These are phyloP conservation scores for Lasiodiplodia hormozganensis DNA, from an alignment of 2,329 filamentous ascomycete genomes.

Conservation along the genomic window DNA sequence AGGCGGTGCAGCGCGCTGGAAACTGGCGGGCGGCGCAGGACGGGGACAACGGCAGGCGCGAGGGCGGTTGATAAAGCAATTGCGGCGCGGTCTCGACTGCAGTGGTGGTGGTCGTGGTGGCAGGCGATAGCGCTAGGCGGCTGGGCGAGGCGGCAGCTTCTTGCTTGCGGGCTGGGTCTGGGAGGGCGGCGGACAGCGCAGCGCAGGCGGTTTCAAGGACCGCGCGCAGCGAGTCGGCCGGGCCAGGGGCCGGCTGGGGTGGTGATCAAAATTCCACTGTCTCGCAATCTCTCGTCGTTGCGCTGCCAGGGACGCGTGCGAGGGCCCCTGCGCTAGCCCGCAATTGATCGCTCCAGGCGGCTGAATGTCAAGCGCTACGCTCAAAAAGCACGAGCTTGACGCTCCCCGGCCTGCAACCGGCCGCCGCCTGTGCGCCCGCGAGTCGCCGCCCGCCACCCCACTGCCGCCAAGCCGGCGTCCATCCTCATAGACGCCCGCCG, in stretches of 20 bases:
- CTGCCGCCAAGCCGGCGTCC: slow-evolving; percentile 7
- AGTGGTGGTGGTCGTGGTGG: not conserved
- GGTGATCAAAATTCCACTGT: slow-evolving; percentile 22
- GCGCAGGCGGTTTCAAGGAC: slow-evolving; percentile 18
- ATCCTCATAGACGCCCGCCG: not conserved
- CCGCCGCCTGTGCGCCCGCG: slow-evolving; percentile 1
- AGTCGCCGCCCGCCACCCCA: not conserved
- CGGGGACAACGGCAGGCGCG: not conserved
- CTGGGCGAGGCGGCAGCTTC: not conserved
- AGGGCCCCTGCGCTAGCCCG: slow-evolving; percentile 16
- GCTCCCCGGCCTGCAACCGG: not conserved
- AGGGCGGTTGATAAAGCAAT: slow-evolving; percentile 12
- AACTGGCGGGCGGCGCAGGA: slow-evolving; percentile 1
- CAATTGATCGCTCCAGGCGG: slow-evolving; percentile 20
- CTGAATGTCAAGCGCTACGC: slow-evolving; percentile 11
- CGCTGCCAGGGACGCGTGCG: slow-evolving; percentile 12
- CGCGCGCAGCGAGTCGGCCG: slow-evolving; percentile 17
- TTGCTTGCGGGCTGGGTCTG: not conserved
- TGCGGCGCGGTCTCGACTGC: slow-evolving; percentile 12
- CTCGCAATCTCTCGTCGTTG: slow-evolving; percentile 20
- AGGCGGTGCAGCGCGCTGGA: slow-evolving; percentile 15
- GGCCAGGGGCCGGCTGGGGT: slow-evolving; percentile 6
- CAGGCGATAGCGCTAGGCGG: slow-evolving; percentile 9
- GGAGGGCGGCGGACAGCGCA: not conserved
- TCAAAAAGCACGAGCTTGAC: not conserved